phyloP scores from a whole-genome alignment of 805 yeast species.

The Jamesozyma lodderae region DNA sequence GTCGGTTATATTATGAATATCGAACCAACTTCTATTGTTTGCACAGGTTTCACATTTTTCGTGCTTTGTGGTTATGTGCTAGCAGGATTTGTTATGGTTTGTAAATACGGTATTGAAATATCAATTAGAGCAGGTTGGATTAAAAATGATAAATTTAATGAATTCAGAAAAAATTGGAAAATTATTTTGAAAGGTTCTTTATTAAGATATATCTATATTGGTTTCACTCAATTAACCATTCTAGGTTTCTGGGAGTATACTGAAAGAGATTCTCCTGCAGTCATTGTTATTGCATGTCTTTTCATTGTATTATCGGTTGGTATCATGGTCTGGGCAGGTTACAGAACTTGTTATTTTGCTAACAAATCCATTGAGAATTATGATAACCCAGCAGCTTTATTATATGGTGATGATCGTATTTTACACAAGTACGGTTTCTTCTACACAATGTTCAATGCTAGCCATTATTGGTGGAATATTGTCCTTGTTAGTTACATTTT shows the following conservation, averaged over 20 bases:
- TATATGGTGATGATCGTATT: slow-evolving; percentile 68
- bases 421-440: slow-evolving; percentile 79
- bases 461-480: slow-evolving; percentile 73
- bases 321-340: slow-evolving; percentile 55
- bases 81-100: slow-evolving; percentile 47
- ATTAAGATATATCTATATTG: slow-evolving; percentile 70
- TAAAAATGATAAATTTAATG: slow-evolving; percentile 37
- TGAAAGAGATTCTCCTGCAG: slow-evolving; percentile 75
- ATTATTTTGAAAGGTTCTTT: slow-evolving; percentile 66
- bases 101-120: slow-evolving; percentile 44
- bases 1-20: slow-evolving; percentile 68
- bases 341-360: slow-evolving; percentile 59
- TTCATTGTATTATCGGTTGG: slow-evolving; percentile 54
- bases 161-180: slow-evolving; percentile 48
- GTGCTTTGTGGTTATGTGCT: slow-evolving; percentile 70
- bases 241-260: slow-evolving; percentile 84
- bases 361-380: slow-evolving; percentile 46
- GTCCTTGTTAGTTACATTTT: slow-evolving; percentile 53
- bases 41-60: slow-evolving; percentile 82
- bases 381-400: slow-evolving; percentile 76
- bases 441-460: slow-evolving; percentile 81
- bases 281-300: slow-evolving; percentile 68
- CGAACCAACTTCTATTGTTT: slow-evolving; percentile 75
- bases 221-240: slow-evolving; percentile 71
- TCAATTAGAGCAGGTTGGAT: slow-evolving; percentile 41